Evolutionary conservation across 805 yeast genomes (phyloP).

Genomic region (Yamadazyma phyllophila): DNA sequence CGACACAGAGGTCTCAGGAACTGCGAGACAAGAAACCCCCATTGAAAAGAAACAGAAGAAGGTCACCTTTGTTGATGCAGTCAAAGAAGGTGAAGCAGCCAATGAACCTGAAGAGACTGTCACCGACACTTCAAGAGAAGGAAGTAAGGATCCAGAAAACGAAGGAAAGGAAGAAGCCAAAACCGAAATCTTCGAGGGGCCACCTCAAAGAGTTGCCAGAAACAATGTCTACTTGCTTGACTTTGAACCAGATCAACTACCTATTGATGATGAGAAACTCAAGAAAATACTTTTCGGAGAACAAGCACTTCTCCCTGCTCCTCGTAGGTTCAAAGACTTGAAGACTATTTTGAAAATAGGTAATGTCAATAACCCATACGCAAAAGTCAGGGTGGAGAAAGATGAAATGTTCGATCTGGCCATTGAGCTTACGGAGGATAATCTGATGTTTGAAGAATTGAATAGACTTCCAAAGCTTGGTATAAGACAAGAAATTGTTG

Average conservation of each 20-base stretch:
- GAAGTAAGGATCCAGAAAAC: not conserved
- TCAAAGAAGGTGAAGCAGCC: conserved; percentile 5
- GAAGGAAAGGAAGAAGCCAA: conserved; percentile 14
- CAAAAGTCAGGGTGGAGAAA: conserved; percentile 28
- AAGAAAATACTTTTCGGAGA: conserved; percentile 55
- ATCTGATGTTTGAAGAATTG: conserved; percentile 41
- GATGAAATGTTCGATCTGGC: conserved; percentile 36
- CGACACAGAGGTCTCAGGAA: not conserved
- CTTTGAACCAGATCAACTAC: conserved; percentile 36
- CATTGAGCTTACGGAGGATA: conserved; percentile 33
- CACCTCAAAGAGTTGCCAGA: conserved; percentile 57
- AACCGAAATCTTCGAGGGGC: conserved; percentile 57
- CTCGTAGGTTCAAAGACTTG: conserved; percentile 52
- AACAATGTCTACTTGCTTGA: conserved; percentile 55
- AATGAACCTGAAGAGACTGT: conserved; percentile 1
- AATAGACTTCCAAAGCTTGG: conserved; percentile 63
- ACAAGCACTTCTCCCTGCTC: conserved; percentile 51
- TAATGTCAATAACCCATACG: conserved; percentile 37
- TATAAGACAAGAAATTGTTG: conserved; percentile 42
- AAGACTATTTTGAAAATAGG: conserved; percentile 50
- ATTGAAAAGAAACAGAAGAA: conserved; percentile 9
- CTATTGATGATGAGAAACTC: conserved; percentile 26
- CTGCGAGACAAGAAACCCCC: not conserved
- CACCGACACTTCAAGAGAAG: not conserved
- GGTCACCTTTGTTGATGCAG: conserved; percentile 14